Conservation (phyloP, 2,329 filamentous ascomycete genomes). For the Tolypocladium capitatum region DNA sequence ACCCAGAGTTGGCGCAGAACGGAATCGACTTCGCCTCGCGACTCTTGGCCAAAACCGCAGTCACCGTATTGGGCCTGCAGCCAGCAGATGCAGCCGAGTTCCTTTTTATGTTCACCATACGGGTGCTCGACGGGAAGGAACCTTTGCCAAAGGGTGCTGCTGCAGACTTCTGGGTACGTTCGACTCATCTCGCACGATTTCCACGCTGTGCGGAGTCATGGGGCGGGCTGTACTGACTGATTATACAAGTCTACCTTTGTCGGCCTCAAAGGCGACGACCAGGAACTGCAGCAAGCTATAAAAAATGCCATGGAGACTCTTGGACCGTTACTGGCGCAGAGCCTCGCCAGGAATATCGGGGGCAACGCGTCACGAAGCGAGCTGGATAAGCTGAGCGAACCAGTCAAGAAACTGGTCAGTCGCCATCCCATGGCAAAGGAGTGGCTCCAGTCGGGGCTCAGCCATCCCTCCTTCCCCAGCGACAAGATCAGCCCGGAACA, state of each 20-base stretch:
- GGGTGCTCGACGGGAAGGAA: conserved; percentile 57
- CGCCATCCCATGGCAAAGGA: conserved; percentile 39
- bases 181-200: neutral
- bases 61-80: conserved; percentile 46
- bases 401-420: conserved; percentile 53
- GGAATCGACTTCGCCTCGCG: conserved; percentile 60
- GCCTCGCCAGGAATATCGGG: conserved; percentile 51
- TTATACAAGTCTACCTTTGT: conserved; percentile 37
- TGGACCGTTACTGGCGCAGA: conserved; percentile 45
- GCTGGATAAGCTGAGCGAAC: conserved; percentile 56
- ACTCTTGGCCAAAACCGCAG: conserved; percentile 46
- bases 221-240: neutral
- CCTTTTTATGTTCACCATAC: conserved; percentile 59
- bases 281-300: conserved; percentile 28
- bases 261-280: conserved; percentile 28
- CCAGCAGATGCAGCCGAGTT: conserved; percentile 44
- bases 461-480: conserved; percentile 42
- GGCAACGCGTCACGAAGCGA: conserved; percentile 59
- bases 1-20: conserved; percentile 60
- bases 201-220: neutral
- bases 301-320: conserved; percentile 41
- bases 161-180: conserved; percentile 59
- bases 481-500: conserved; percentile 44
- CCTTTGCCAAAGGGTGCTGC: conserved; percentile 63
- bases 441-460: conserved; percentile 51